Base-by-base conservation (phyloP, 2,329 filamentous ascomycete species). In the Cadophora sp. region DNA sequence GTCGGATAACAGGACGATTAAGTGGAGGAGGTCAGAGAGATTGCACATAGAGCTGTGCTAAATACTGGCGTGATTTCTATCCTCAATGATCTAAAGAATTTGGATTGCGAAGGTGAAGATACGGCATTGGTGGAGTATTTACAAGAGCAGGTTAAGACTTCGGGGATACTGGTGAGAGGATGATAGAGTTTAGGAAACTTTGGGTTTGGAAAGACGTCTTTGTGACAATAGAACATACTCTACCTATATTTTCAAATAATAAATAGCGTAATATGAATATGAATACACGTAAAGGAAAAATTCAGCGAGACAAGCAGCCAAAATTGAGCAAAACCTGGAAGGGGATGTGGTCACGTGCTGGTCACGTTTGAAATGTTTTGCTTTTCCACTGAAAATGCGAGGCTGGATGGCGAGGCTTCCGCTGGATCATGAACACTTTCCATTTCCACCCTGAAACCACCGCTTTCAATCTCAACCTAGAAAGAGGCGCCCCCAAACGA, bases 11-110 rank as follows among this genome's bases (percentile, higher is more conserved):
- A n/a, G n/a, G n/a, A n/a, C n/a, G n/a, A n/a, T n/a, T n/a, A n/a
- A n/a, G n/a, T n/a, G n/a, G 70, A 72, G 48, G 70, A 72, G 40
- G 62, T 72, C 40, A 46, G 70, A 31, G 66, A 69, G 34, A 69
- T 70, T 56, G 67, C 70, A 9, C n/a, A 64, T 51, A 64, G 67
- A 62, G 8, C 67, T 7, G n/a, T 62, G 22, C 67, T 68, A 14
- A 62, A n/a, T n/a, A 60, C 16, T 63, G 68, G 24, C 58, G 70
- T 70, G 24, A 67, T 70, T 24, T 61, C 64, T 22, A 58, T 70
- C 24, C 70, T 67, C 8, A 64, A 59, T 37, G 68, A 68, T 61
- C 53, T 68, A 6, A 58, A 56, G 37, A 29, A 62, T 24, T 14
- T 59, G 27, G 34, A 55, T 22, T 40, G 9, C 9, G 48, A 60